Evolutionary conservation across 2,329 filamentous ascomycete genomes (phyloP), one percentile per base, ranked within the genome.

Genomic region (Neonectria coccinea): DNA sequence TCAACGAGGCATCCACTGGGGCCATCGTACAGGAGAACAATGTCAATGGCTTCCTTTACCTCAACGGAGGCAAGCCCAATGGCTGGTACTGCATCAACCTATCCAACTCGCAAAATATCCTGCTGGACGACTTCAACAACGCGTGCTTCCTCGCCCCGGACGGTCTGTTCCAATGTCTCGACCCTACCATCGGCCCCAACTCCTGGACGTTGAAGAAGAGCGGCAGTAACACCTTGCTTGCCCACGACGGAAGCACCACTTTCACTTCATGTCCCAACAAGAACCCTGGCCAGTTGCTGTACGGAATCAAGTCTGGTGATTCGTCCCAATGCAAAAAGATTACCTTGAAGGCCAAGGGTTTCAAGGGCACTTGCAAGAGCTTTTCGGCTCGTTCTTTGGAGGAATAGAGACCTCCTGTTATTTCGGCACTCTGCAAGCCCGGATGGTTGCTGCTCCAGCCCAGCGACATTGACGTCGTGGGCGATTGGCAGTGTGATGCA

Each of bases 1-100:
- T 79, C 20, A 70, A 70, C 29, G 74, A 78, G 14, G 59, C 67
- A 16, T 57, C 69, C 44, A 68, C 64, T 25, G 67, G 71, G 20
- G 66, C 68, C 14, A 62, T 68, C 22, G 66, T 77, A 27, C 72
- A 74, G 63, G 73, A 79, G 64, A 67, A 73, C 45, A 56, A 59
- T 8, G 10, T 42, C n/a, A 67, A 61, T 20, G 76, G 76, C 48
- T 67, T 69, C 45, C 59, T 78, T 22, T 74, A 75, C 52, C 63
- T 79, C 27, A 67, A 71, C 16, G 69, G 69, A 2, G 66, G 52
- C 48, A 62, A 70, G 6, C 62, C 71, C 1, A 56, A 69, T 0
- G 76, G 75, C 22, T 76, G 74, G 70, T 79, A 76, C 63, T 79
- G 77, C 64, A 71, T 78, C 22, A 56, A 78, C 29, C 60, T 74